Conservation (phyloP, 192 early-diverging fungal genomes). For the Backusella morwellensis region DNA sequence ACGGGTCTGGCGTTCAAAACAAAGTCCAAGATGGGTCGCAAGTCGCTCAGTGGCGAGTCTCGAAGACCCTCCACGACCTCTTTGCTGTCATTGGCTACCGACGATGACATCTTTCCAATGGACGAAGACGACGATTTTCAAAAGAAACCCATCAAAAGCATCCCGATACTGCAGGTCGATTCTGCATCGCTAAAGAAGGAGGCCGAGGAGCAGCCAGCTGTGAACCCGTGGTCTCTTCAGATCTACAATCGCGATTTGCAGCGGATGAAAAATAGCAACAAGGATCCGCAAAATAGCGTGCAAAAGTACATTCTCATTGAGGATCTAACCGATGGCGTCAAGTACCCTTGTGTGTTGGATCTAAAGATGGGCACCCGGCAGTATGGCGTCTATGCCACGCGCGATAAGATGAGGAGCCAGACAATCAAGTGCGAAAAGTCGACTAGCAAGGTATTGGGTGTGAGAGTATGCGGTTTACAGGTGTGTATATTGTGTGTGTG, state of each 20-base stretch:
- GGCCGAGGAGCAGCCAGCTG: background rate
- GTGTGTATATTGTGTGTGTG: slow-evolving; percentile 36
- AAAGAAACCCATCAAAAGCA: background rate
- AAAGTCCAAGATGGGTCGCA: background rate
- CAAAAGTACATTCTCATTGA: slow-evolving; percentile 91
- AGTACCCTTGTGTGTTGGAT: slow-evolving; percentile 93
- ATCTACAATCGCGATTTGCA: slow-evolving; percentile 25
- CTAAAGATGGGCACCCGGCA: slow-evolving; percentile 99
- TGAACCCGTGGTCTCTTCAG: slow-evolving; percentile 30
- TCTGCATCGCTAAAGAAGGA: background rate
- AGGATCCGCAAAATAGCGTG: background rate
- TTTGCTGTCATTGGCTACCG: background rate
- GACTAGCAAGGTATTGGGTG: slow-evolving; percentile 90
- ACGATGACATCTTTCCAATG: slow-evolving; percentile 23
- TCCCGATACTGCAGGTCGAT: background rate
- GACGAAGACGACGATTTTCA: slow-evolving; percentile 18
- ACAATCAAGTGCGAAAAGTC: slow-evolving; percentile 90
- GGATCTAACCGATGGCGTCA: slow-evolving; percentile 89
- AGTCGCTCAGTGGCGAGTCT: background rate
- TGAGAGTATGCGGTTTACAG: slow-evolving; percentile 98
- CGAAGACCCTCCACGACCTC: background rate
- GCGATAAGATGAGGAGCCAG: slow-evolving; percentile 84
- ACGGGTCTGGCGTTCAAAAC: background rate
- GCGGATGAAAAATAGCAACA: slow-evolving; percentile 15
- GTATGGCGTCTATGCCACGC: slow-evolving; percentile 87